Conservation (phyloP, 768 basidiomycete genomes). For the Leccinum longicurvipes region DNA sequence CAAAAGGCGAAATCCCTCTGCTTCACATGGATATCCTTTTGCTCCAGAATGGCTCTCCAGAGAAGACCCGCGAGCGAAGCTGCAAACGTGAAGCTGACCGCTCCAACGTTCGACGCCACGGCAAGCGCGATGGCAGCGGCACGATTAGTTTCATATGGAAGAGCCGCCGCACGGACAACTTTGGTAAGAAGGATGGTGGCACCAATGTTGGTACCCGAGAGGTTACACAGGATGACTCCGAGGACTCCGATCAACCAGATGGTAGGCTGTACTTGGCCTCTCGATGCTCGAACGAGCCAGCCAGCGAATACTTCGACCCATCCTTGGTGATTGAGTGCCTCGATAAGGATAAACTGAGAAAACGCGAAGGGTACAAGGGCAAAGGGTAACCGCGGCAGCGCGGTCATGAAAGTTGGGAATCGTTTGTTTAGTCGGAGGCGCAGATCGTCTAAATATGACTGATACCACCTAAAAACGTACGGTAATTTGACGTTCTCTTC, state of each 20-base stretch:
- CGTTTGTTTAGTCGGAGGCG: slow-evolving; percentile 23
- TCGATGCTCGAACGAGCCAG: slow-evolving; percentile 55
- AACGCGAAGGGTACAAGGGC: slow-evolving; percentile 89
- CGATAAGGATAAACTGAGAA: slow-evolving; percentile 91
- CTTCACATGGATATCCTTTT: slow-evolving; percentile 65
- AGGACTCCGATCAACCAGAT: slow-evolving; percentile 70
- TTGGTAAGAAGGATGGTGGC: slow-evolving; percentile 88
- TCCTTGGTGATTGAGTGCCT: slow-evolving; percentile 73
- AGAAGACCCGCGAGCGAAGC: slow-evolving; percentile 86
- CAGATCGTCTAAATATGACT: neutral
- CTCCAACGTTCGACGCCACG: slow-evolving; percentile 86
- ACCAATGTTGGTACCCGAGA: slow-evolving; percentile 88
- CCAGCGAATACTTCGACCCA: slow-evolving; percentile 83
- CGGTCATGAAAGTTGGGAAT: slow-evolving; percentile 72
- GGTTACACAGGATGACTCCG: slow-evolving; percentile 73
- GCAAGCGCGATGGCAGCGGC: slow-evolving; percentile 75
- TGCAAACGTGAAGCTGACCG: slow-evolving; percentile 84
- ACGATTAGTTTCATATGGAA: slow-evolving; percentile 35
- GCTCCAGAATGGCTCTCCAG: slow-evolving; percentile 70
- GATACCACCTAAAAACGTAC: neutral
- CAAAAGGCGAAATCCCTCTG: slow-evolving; percentile 66
- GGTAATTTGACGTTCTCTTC: neutral
- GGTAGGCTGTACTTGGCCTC: slow-evolving; percentile 42
- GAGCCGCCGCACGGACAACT: slow-evolving; percentile 52
- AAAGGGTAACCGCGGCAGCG: slow-evolving; percentile 70